A percentile compares a stretch with the other conserved stretches of the same genome.
Conservation (phyloP, 192 early-diverging fungal species). For the Chytriomyces sp. region DNA sequence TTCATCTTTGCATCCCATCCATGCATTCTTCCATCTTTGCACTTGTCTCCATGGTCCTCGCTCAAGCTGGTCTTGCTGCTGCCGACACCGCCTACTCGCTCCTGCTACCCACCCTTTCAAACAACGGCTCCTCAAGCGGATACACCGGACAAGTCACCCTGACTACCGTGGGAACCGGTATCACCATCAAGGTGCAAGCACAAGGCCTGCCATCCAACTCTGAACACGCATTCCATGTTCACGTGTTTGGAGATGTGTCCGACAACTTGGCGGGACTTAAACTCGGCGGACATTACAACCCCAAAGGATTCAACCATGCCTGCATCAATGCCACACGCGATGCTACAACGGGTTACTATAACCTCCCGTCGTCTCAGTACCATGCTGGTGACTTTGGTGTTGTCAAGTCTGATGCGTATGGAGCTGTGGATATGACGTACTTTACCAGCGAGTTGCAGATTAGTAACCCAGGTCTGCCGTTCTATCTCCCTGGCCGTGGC, state of each 20-base stretch:
- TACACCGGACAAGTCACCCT: not conserved
- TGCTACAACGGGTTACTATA: not conserved
- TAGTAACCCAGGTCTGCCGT: not conserved
- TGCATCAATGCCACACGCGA: slow-evolving; percentile 8
- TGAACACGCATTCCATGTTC: slow-evolving; percentile 36
- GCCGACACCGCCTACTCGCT: too few species aligned
- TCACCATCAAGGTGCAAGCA: slow-evolving; percentile 4
- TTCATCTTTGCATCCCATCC: not conserved
- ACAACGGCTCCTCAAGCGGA: too few species aligned
- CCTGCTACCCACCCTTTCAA: too few species aligned
- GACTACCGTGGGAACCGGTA: not conserved
- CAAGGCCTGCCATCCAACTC: slow-evolving; percentile 26
- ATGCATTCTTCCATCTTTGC: too few species aligned
- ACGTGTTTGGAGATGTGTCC: slow-evolving; percentile 37
- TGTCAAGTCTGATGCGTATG: slow-evolving; percentile 25
- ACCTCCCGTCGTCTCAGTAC: not conserved
- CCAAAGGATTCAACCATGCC: slow-evolving; percentile 18
- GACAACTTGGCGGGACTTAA: not conserved
- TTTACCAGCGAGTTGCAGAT: not conserved
- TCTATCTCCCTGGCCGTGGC: slow-evolving; percentile 29
- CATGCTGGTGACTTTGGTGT: slow-evolving; percentile 44
- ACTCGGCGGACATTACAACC: slow-evolving; percentile 38
- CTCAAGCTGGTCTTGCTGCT: too few species aligned
- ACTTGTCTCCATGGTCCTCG: too few species aligned
- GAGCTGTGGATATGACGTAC: slow-evolving; percentile 15